Evolutionary conservation across 2,329 filamentous ascomycete species (phyloP).

Genomic region (Aureobasidium sp.): DNA sequence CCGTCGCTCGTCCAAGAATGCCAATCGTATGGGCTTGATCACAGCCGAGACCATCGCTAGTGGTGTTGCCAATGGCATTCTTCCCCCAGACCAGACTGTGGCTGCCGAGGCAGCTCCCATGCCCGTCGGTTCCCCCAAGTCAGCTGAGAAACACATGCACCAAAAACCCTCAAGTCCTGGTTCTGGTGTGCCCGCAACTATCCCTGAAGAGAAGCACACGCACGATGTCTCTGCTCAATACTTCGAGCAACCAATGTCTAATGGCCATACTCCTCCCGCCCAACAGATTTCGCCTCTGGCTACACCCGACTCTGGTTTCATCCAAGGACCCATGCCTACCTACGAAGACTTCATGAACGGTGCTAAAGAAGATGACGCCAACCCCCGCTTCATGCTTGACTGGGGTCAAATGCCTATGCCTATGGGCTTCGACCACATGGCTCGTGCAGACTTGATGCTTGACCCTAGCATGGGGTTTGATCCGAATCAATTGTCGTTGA

Average conservation of each 20-base stretch:
- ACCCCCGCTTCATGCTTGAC: constrained; percentile 41
- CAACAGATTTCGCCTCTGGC: constrained; percentile 29
- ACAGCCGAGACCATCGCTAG: constrained; percentile 17
- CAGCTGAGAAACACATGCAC: constrained; percentile 18
- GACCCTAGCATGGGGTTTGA: constrained; percentile 38
- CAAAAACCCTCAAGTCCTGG: constrained; percentile 26
- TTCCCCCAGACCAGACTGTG: constrained; percentile 16
- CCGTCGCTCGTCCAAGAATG: constrained; percentile 38
- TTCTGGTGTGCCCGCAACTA: constrained; percentile 18
- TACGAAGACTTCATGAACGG: constrained; percentile 37
- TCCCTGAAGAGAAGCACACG: constrained; percentile 24
- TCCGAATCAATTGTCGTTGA: constrained; percentile 30
- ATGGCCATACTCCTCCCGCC: constrained; percentile 21
- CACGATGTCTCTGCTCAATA: constrained; percentile 31
- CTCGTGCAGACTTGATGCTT: constrained; percentile 36
- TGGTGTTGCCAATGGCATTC: constrained; percentile 15
- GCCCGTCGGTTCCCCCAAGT: constrained; percentile 17
- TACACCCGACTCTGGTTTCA: constrained; percentile 31
- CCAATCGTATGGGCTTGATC: constrained; percentile 26
- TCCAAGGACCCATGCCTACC: constrained; percentile 36
- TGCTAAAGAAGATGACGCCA: constrained; percentile 33
- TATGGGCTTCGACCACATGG: constrained; percentile 34
- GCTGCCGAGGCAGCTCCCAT: constrained; percentile 17
- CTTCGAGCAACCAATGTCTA: constrained; percentile 32
- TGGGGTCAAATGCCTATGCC: constrained; percentile 40